Evolutionary conservation across 768 basidiomycete genomes (phyloP).

Genomic region (Suillus variegatus): DNA sequence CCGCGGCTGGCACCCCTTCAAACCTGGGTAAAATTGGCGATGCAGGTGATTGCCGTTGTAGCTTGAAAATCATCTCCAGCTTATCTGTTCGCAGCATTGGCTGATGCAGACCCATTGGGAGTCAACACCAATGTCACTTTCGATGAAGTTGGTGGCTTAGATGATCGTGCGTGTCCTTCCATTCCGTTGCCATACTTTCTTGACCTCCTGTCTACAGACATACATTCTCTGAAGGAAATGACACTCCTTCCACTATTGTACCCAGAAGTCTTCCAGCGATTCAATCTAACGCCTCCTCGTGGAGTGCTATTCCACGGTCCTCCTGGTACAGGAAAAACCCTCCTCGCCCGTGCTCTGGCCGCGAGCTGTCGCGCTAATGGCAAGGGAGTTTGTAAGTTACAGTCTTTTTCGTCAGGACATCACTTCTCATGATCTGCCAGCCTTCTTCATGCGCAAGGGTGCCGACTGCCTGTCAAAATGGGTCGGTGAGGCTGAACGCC

Average conservation of each 20-base stretch:
- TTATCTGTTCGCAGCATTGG: conserved; percentile 56
- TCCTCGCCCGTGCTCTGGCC: conserved; percentile 91
- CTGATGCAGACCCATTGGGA: conserved; percentile 94
- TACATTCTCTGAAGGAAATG: conserved; percentile 98
- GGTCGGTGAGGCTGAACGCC: conserved; percentile 98
- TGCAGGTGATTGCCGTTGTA: conserved; percentile 45
- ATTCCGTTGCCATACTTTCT: background rate
- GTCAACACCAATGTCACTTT: conserved; percentile 94
- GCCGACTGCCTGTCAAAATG: conserved; percentile 98
- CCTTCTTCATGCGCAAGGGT: conserved; percentile 99
- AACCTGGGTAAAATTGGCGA: conserved; percentile 86
- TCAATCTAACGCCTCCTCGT: conserved; percentile 91
- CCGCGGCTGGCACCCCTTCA: conserved; percentile 77
- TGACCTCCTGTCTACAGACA: conserved; percentile 53
- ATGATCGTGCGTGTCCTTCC: conserved; percentile 66
- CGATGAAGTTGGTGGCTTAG: conserved; percentile 94
- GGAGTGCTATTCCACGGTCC: conserved; percentile 98
- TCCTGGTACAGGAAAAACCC: conserved; percentile 97
- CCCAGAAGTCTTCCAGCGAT: conserved; percentile 94
- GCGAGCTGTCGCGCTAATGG: conserved; percentile 88
- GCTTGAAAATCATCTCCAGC: conserved; percentile 16
- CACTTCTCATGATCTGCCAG: conserved; percentile 38
- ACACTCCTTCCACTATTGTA: conserved; percentile 93
- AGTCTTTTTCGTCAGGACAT: background rate
- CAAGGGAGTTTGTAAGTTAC: conserved; percentile 77